Conservation (phyloP, 179 eudicot species). For the Beta macrorhiza region DNA sequence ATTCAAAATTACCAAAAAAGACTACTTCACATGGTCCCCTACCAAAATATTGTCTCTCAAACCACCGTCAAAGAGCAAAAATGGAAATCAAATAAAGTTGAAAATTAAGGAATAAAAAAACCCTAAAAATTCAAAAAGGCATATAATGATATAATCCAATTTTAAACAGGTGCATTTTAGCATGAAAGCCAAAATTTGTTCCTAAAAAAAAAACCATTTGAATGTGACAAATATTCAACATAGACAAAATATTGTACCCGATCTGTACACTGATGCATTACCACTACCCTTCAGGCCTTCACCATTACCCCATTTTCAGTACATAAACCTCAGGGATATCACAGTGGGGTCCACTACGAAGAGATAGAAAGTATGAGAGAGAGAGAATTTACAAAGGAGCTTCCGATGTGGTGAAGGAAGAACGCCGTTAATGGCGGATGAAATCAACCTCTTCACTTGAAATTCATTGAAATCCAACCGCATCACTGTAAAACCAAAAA, state of each 20-base stretch:
- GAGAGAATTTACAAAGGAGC: constrained; percentile 4
- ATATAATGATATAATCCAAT: background rate
- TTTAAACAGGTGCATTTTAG: background rate
- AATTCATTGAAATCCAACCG: background rate
- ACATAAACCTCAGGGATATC: background rate
- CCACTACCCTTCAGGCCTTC: background rate
- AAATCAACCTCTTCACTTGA: constrained; percentile 5
- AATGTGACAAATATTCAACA: constrained; percentile 7
- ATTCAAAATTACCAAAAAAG: background rate
- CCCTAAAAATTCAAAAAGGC: background rate
- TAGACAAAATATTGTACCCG: constrained; percentile 10
- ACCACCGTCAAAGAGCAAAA: background rate
- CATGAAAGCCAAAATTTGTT: background rate
- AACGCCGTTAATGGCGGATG: constrained; percentile 9
- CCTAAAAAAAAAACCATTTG: background rate
- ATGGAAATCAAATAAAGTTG: background rate
- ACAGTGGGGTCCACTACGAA: background rate
- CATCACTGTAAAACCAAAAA: background rate
- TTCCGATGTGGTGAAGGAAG: constrained; percentile 5
- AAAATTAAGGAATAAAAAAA: background rate
- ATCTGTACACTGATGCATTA: background rate
- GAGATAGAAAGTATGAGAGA: background rate
- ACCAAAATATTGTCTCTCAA: background rate
- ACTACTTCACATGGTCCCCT: constrained; percentile 7
- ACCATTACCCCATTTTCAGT: background rate